phyloP scores from a whole-genome alignment of 768 basidiomycete species.

The Atractiella rhizophila region DNA sequence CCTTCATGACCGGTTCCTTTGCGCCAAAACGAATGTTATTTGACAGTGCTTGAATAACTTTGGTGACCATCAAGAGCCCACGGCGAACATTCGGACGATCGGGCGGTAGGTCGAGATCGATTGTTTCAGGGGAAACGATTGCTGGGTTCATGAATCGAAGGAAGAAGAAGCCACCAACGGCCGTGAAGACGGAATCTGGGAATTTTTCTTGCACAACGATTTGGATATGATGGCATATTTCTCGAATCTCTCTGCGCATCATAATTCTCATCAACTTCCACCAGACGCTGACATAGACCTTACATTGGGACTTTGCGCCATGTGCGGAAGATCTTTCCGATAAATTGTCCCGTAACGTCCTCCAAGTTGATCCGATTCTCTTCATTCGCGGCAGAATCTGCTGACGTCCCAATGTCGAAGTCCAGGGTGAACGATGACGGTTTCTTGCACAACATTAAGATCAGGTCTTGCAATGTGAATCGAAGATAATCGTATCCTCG shows the following conservation, averaged over 20 bases:
- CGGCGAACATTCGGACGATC: constrained; percentile 41
- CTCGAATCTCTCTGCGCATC: constrained; percentile 45
- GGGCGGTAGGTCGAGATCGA: constrained; percentile 55
- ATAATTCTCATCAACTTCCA: not conserved
- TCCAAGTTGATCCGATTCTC: constrained; percentile 48
- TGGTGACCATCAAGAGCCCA: constrained; percentile 63
- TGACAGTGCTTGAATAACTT: constrained; percentile 74
- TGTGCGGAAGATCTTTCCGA: constrained; percentile 43
- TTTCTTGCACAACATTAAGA: constrained; percentile 45
- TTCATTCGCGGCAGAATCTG: constrained; percentile 21
- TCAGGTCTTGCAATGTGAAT: constrained; percentile 45
- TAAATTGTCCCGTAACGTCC: constrained; percentile 45
- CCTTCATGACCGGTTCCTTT: constrained; percentile 64
- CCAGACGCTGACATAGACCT: constrained; percentile 1
- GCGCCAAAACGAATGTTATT: constrained; percentile 73
- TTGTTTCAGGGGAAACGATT: constrained; percentile 55
- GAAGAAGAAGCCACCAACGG: constrained; percentile 51
- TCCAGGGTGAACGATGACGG: constrained; percentile 36
- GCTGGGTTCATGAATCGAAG: constrained; percentile 47
- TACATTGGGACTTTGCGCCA: constrained; percentile 2
- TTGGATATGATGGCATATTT: constrained; percentile 54
- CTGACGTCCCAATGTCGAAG: not conserved
- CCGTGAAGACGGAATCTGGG: constrained; percentile 20
- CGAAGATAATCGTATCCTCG: constrained; percentile 83
- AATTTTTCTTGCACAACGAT: constrained; percentile 18